Evolutionary conservation across 1,139 yeast genomes (phyloP).

Genomic region (Taphrina betulina): DNA sequence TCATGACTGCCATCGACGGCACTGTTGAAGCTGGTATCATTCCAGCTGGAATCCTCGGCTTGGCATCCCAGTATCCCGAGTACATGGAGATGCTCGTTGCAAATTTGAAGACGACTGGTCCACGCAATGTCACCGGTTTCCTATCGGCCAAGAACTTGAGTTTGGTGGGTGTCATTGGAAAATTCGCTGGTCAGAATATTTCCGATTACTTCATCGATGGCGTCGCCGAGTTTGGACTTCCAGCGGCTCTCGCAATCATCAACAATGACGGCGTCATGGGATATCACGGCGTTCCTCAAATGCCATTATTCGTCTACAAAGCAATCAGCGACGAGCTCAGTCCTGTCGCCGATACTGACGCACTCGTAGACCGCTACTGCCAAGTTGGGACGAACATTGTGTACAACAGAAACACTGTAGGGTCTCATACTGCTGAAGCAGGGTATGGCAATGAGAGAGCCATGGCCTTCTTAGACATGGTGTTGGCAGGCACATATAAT

Average conservation of each 20-base stretch:
- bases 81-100: conserved; percentile 32
- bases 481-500: conserved; percentile 6
- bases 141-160: conserved; percentile 37
- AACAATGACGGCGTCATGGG: conserved; percentile 38
- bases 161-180: conserved; percentile 37
- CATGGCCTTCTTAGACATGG: conserved; percentile 4
- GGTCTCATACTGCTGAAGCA: conserved; percentile 13
- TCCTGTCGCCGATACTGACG: conserved; percentile 39
- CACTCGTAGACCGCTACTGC: conserved; percentile 40
- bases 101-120: conserved; percentile 27
- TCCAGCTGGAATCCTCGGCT: conserved; percentile 42
- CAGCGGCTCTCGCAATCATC: conserved; percentile 34
- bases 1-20: conserved; percentile 37
- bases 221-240: conserved; percentile 33
- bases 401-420: conserved; percentile 38
- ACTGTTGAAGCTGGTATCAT: conserved; percentile 40
- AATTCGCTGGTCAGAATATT: conserved; percentile 38
- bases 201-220: conserved; percentile 40
- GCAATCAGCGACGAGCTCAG: conserved; percentile 42
- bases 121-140: conserved; percentile 35
- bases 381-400: conserved; percentile 40
- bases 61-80: conserved; percentile 42
- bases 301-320: conserved; percentile 42
- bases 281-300: conserved; percentile 37
- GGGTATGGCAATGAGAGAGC: conserved; percentile 7